Evolutionary conservation across 2,329 filamentous ascomycete species (phyloP).

Genomic region (Tolypocladium tropicale): DNA sequence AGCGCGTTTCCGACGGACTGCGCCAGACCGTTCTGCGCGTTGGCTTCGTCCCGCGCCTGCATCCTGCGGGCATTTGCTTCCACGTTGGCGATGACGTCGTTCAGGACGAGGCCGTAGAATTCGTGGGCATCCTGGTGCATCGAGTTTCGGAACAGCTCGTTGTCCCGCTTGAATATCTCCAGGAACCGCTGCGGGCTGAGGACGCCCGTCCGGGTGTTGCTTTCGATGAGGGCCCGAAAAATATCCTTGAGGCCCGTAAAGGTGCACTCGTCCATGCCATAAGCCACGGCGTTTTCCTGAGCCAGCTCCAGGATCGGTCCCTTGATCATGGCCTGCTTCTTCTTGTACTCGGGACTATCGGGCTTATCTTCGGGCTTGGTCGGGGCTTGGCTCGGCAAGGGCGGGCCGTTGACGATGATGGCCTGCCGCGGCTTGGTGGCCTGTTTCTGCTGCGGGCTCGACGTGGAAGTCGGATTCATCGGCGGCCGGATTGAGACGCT

Average conservation of each 20-base stretch:
- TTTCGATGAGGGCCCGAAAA: constrained; percentile 80
- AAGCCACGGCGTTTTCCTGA: constrained; percentile 66
- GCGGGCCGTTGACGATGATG: constrained; percentile 43
- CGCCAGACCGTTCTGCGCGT: constrained; percentile 32
- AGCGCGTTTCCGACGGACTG: constrained; percentile 37
- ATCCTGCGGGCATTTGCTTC: constrained; percentile 71
- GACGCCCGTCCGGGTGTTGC: constrained; percentile 74
- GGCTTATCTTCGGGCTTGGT: constrained; percentile 79
- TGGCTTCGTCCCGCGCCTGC: constrained; percentile 35
- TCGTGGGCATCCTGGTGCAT: constrained; percentile 99
- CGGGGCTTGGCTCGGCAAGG: constrained; percentile 42
- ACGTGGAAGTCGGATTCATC: constrained; percentile 35
- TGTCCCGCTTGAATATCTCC: constrained; percentile 85
- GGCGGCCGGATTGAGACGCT: constrained; percentile 51
- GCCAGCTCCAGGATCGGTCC: constrained; percentile 81
- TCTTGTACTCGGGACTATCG: constrained; percentile 94
- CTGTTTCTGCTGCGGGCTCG: constrained; percentile 34
- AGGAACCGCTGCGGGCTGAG: constrained; percentile 87
- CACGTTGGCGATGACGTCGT: constrained; percentile 89
- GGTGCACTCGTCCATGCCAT: constrained; percentile 89
- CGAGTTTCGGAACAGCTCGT: constrained; percentile 93
- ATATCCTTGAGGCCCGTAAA: constrained; percentile 96
- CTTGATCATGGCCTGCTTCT: constrained; percentile 83
- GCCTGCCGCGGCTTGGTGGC: constrained; percentile 45
- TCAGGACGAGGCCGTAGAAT: constrained; percentile 89